A percentile compares a stretch with the other conserved stretches of the same genome.
Conservation (phyloP, 2,329 filamentous ascomycete genomes). For the Diaporthe sp. region DNA sequence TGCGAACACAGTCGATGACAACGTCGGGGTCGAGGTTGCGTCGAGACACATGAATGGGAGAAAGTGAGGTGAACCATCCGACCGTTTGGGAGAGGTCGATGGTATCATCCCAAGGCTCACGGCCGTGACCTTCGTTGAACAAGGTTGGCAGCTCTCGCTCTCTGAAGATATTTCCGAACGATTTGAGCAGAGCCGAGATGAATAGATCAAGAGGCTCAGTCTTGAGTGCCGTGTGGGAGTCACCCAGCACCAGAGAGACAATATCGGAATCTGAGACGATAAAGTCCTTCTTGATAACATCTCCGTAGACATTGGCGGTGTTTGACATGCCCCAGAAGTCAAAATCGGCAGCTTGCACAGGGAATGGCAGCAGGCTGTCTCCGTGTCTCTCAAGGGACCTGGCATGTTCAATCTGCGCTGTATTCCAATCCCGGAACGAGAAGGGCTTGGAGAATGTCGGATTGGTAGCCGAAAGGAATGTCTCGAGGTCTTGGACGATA, state of each 20-base stretch:
- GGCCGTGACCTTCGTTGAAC: slow-evolving; percentile 17
- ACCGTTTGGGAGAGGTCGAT: slow-evolving; percentile 2
- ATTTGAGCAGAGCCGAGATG: slow-evolving; percentile 8
- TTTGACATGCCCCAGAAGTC: slow-evolving; percentile 15
- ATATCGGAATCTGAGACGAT: not conserved
- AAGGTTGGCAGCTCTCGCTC: slow-evolving; percentile 1
- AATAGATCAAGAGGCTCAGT: slow-evolving; percentile 1
- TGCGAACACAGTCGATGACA: not conserved
- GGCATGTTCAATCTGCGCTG: slow-evolving; percentile 5
- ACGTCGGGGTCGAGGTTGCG: not conserved
- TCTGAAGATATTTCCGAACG: not conserved
- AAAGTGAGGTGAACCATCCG: slow-evolving; percentile 22
- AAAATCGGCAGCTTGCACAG: slow-evolving; percentile 1
- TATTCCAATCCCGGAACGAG: slow-evolving; percentile 1
- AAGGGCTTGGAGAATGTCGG: not conserved
- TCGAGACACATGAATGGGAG: slow-evolving; percentile 4
- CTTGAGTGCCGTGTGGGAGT: slow-evolving; percentile 12
- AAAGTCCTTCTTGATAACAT: not conserved
- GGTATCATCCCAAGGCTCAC: slow-evolving; percentile 8
- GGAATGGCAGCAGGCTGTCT: not conserved
- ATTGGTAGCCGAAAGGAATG: not conserved
- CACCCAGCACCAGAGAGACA: not conserved
- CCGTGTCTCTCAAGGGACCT: not conserved
- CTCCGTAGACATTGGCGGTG: not conserved
- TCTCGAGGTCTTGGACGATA: slow-evolving; percentile 1